phyloP scores from a whole-genome alignment of 306 rosid genomes.

The Comarum palustre region DNA sequence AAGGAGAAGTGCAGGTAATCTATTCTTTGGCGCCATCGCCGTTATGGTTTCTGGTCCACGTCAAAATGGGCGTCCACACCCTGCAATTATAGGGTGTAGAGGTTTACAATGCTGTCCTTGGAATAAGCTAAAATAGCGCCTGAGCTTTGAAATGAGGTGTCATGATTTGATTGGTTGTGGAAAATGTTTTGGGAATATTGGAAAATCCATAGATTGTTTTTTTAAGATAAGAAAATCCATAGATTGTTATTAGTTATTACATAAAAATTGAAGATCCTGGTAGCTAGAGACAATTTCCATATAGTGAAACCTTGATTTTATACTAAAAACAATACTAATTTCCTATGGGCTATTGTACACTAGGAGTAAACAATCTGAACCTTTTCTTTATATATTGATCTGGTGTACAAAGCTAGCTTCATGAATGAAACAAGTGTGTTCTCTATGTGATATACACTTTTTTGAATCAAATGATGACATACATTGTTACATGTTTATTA shows the following conservation, averaged over 20 bases:
- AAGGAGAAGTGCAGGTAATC: not conserved
- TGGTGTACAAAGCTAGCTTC: not conserved
- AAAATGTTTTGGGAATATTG: too few relatives aligned
- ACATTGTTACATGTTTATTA: not conserved
- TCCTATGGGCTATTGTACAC: not conserved
- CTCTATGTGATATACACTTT: not conserved
- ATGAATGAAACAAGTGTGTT: not conserved
- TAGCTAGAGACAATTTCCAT: too few relatives aligned
- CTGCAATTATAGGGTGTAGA: not conserved
- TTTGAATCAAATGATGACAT: not conserved
- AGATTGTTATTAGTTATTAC: too few relatives aligned
- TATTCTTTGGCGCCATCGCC: not conserved
- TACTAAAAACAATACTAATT: too few relatives aligned
- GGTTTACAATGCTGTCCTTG: conserved; percentile 15
- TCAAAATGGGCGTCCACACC: not conserved
- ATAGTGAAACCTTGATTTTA: too few relatives aligned
- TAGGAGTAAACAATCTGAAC: not conserved
- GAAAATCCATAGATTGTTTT: too few relatives aligned
- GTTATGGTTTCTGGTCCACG: conserved; percentile 6
- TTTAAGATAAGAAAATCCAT: too few relatives aligned
- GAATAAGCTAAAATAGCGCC: not conserved
- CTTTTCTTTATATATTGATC: not conserved
- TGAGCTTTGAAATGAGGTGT: not conserved
- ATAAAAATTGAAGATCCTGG: too few relatives aligned
- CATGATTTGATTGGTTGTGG: not conserved